These are phyloP conservation scores for Besnoitia besnoiti DNA, from an alignment of 169 alveolate genomes.

Conservation along the genomic window DNA sequence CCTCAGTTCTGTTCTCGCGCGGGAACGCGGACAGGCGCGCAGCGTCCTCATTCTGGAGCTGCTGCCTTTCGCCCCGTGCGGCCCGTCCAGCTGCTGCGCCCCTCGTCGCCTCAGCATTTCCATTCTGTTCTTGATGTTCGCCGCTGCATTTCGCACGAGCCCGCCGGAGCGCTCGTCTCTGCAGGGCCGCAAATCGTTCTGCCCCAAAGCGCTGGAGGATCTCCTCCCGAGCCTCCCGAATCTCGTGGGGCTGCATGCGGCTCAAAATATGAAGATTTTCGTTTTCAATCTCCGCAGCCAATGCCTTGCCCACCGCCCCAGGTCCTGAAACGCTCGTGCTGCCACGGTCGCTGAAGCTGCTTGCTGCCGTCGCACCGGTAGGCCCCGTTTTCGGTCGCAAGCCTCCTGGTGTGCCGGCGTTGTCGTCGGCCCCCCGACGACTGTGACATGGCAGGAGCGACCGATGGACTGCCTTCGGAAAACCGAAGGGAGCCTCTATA, in stretches of 20 bases:
- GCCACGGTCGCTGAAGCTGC: too few relatives aligned
- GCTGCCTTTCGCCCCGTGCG: background rate
- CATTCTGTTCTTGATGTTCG: background rate
- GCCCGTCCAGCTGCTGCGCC: background rate
- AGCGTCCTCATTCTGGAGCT: background rate
- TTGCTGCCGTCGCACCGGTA: too few relatives aligned
- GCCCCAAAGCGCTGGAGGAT: slow-evolving; percentile 19
- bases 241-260: slow-evolving; percentile 32
- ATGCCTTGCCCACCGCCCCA: background rate
- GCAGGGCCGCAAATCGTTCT: slow-evolving; percentile 25
- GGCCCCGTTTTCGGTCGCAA: too few relatives aligned
- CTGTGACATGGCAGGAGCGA: background rate
- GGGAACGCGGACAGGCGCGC: too few relatives aligned
- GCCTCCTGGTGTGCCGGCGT: background rate
- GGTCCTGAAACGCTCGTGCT: too few relatives aligned
- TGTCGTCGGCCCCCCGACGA: background rate
- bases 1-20: background rate
- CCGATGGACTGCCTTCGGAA: slow-evolving; percentile 27
- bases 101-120: background rate
- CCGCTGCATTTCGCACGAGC: background rate
- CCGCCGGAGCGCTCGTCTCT: slow-evolving; percentile 38
- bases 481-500: slow-evolving; percentile 9
- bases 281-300: background rate
- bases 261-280: background rate
- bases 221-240: slow-evolving; percentile 8